Evolutionary conservation across 176 grass and related monocot species (phyloP), one percentile per base, ranked within the genome.

Genomic region (Neostapfia colusana): DNA sequence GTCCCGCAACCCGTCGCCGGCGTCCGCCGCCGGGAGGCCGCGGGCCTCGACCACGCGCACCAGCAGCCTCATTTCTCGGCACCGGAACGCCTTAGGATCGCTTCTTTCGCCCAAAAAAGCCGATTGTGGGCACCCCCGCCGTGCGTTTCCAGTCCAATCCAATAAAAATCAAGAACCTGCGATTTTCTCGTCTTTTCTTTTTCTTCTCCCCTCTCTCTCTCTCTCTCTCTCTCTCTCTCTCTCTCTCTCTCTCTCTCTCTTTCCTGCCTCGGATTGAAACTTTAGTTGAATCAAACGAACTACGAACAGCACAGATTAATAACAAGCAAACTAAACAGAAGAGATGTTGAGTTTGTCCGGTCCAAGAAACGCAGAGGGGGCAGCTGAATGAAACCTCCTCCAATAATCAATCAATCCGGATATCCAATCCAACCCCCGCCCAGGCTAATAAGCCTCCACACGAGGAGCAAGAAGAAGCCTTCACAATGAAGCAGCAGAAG

Each of bases 41-140:
- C 92, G 82, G 12, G 89, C 91, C 85, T 99, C 87, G 16, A 81
- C 68, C 21, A 95, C 91, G 69, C 80, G 89, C 35, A 99, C 91
- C 43, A 92, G 18, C 15, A 99, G 80, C 85, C 82, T 95, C 95
- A 99, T 97, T 79, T 63, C 7, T 7, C 23, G 16, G 35, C 3
- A 17, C 60, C 60, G 53, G 14, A 31, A 69, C 12, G 7, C 26
- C 23, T 59, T 24, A 10, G 17, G 21, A 25, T 11, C 2, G 1
- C 38, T 41, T 36, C 2, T 38, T 23, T 20, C 15, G 25, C 16
- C 31, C 50, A 38, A 61, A 23, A 14, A 85, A 18, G 36, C 60
- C 41, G 66, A 77, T 77, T 86, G 15, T n/a, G 65, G 35, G 70
- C 55, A 78, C 23, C 43, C 18, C 24, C 39, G 2, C 54, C 8